Evolutionary conservation across 2,329 filamentous ascomycete species (phyloP), one percentile per base, ranked within the genome.

Genomic region (Colletotrichum eremochloae): DNA sequence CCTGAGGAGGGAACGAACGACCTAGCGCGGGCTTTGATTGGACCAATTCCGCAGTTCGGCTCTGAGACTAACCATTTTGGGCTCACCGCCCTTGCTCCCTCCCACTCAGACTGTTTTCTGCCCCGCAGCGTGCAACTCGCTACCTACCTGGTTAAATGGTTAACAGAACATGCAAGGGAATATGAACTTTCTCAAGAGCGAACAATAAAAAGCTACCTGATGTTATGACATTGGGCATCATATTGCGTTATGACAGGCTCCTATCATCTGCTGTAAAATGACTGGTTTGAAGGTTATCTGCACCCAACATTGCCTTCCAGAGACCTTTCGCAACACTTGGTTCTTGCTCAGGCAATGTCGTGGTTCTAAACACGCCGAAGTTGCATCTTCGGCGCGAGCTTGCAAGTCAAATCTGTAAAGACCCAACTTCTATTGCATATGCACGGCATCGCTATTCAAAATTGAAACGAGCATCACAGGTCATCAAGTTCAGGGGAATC

Each of bases 21-120:
- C 36, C 55, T n/a, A 57, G n/a, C 55, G 55, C 55, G 55, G 36
- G 36, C 36, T 20, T 29, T 44, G 63, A 65, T 52, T 68, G 67
- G 56, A n/a, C 56, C 36, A 58, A 58, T 58, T 1, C 56, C 6
- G 4, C 3, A 14, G 38, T 29, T 18, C 8, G 8, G 3, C 15
- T 42, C 1, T 42, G 12, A 18, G 7, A 5, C 55, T 42, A 57
- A 57, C 56, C 33, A n/a, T 2, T 1, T 42, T 58, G 3, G 52
- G 56, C 38, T 58, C 56, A 58, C 56, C 56, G 56, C 56, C 36
- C n/a, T 42, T n/a, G 12, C 20, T 57, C 20, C 18, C 36, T 40
- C 5, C 20, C 6, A 31, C 12, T 18, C n/a, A 15, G n/a, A 1
- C n/a, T 7, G 4, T 58, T 58, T 58, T 58, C 56, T 58, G 56